Evolutionary conservation across 805 yeast genomes (phyloP), one percentile per base, ranked within the genome.

Genomic region (Starmerella scarabaei): DNA sequence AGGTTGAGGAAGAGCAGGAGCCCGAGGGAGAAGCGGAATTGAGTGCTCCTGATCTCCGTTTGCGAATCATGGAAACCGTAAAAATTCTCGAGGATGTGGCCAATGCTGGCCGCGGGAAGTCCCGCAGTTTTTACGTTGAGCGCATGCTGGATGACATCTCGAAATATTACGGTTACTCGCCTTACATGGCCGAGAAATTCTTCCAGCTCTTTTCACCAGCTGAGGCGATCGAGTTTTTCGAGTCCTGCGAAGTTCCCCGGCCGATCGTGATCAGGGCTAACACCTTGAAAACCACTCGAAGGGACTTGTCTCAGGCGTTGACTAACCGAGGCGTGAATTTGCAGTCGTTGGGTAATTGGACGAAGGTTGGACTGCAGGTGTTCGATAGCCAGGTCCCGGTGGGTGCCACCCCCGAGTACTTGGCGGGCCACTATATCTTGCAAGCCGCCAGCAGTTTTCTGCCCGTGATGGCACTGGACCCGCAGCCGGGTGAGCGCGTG

Each of bases 381-480:
- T 91, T 88, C 59, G 99, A 91, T 58, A 86, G 97, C 19, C 97
- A 86, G 61, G 97, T 91, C n/a, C 98, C 99, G 33, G 82, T 91
- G 52, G 99, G 99, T 62, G 98, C 99, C 33, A 91, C 99, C 7
- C 98, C 99, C 33, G 99, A 91, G 64, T 91, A 91, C 59, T 68
- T 91, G 56, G 93, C 97, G 12, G 99, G 99, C 56, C 94, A 91
- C 57, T 91, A 91, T 64, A 91, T 91, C 47, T 66, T 91, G 54
- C 99, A 91, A 64, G 99, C 99, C 32, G 99, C 99, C 18, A 86
- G 96, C 5, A 86, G 97, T 8, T 91, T 88, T 63, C 66, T 91
- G 57, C 99, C 99, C 7, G 95, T 86, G 17, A 83, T 91, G 88
- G 99, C 99, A 0, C 67, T 91, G 53, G 88, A 77, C 47, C 98